phyloP scores from a whole-genome alignment of 2,329 filamentous ascomycete species.

The Colletotrichum gloeosporioides region DNA sequence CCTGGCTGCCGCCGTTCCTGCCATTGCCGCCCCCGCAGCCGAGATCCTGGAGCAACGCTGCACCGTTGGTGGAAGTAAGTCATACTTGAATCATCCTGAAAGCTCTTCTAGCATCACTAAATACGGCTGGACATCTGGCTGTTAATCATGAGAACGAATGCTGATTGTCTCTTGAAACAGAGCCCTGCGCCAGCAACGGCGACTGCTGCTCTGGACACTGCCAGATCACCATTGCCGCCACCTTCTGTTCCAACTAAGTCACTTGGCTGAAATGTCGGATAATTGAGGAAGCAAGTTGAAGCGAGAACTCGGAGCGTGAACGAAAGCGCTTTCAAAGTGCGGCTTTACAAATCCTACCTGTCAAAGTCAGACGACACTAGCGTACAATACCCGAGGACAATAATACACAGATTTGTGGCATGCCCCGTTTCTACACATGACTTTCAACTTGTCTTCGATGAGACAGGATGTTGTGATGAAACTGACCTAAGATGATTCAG shows the following conservation, averaged over 20 bases:
- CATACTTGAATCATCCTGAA: background rate
- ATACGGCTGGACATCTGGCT: no score
- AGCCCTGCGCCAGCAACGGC: background rate
- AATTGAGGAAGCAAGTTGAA: background rate
- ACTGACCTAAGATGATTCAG: background rate
- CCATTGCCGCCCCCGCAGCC: background rate
- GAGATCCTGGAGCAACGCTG: background rate
- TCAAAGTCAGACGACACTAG: background rate
- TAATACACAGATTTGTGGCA: background rate
- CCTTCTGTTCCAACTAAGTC: background rate
- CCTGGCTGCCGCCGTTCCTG: slow-evolving; percentile 33
- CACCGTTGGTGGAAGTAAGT: background rate
- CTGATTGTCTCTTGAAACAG: background rate
- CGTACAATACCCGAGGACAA: background rate
- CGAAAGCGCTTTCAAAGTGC: background rate
- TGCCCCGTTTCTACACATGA: background rate
- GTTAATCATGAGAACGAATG: background rate
- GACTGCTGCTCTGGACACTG: background rate
- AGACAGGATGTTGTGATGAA: background rate
- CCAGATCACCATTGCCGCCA: background rate
- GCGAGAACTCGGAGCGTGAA: background rate
- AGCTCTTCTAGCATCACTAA: background rate
- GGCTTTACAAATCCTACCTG: background rate
- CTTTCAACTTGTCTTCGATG: background rate
- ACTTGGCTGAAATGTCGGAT: background rate